phyloP scores from a whole-genome alignment of 139 green algal genomes.

The Volvox africanus region DNA sequence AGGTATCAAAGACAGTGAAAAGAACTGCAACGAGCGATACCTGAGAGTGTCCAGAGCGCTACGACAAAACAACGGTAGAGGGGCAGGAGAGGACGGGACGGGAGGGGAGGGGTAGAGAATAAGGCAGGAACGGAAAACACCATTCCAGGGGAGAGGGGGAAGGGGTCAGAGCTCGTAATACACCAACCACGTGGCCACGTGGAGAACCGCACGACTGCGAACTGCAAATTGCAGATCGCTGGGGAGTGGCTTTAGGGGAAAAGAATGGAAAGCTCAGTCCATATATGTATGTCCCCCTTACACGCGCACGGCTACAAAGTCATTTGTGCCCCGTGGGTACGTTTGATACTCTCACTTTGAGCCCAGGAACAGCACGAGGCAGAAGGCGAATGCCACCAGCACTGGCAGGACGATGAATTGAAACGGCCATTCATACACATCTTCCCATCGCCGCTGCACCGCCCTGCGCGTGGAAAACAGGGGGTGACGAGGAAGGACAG shows the following conservation, averaged over 20 bases:
- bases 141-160: no score
- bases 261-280: neutral
- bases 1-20: neutral
- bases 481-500: neutral
- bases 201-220: no score
- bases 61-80: neutral
- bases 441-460: conserved; percentile 3
- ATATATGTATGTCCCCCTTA: no score
- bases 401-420: conserved; percentile 19
- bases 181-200: no score
- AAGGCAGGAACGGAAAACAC: neutral
- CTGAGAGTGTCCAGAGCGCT: neutral
- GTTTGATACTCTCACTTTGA: conserved; percentile 13
- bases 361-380: conserved; percentile 17
- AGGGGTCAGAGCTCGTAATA: no score
- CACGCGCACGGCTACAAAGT: no score
- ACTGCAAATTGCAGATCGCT: neutral
- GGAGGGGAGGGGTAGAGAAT: no score
- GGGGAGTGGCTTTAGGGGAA: neutral
- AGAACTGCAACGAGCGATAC: neutral
- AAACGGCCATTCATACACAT: neutral
- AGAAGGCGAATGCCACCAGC: conserved; percentile 26
- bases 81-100: neutral
- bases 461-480: neutral
- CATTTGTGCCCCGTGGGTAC: no score